Conservation (phyloP, 1,284 basidiomycete species). For the Naganishia cerealis region DNA sequence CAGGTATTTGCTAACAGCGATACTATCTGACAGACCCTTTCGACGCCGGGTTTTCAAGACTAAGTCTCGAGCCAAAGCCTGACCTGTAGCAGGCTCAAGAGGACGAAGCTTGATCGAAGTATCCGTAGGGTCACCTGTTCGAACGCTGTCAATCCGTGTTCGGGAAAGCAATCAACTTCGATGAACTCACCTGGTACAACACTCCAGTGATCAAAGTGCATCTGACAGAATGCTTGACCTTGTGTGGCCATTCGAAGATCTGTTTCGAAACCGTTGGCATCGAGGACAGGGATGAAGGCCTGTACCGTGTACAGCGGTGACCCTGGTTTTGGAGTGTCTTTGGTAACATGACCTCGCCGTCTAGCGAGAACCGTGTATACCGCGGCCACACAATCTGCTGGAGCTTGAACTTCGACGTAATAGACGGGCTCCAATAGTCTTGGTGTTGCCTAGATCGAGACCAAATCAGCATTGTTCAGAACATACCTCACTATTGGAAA, state of each 20-base stretch:
- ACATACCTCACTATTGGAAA: not conserved
- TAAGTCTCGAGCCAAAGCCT: slow-evolving; percentile 85
- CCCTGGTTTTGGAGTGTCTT: slow-evolving; percentile 94
- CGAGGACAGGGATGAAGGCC: slow-evolving; percentile 94
- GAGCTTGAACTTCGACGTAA: slow-evolving; percentile 96
- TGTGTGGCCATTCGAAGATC: slow-evolving; percentile 95
- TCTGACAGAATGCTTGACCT: slow-evolving; percentile 94
- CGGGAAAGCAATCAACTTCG: not conserved
- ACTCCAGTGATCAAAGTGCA: slow-evolving; percentile 97
- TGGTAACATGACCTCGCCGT: slow-evolving; percentile 93
- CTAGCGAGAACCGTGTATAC: slow-evolving; percentile 96
- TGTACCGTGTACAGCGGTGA: slow-evolving; percentile 96
- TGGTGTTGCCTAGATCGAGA: slow-evolving; percentile 70
- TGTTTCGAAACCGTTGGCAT: slow-evolving; percentile 98
- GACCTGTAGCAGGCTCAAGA: slow-evolving; percentile 92
- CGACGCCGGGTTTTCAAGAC: slow-evolving; percentile 93
- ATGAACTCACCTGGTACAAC: slow-evolving; percentile 67
- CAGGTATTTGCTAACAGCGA: slow-evolving; percentile 88
- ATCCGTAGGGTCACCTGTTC: slow-evolving; percentile 87
- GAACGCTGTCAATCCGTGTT: not conserved
- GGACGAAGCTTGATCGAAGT: slow-evolving; percentile 91
- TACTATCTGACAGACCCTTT: slow-evolving; percentile 90
- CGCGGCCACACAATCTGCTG: slow-evolving; percentile 95
- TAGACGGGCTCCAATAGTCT: slow-evolving; percentile 95
- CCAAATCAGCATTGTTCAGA: slow-evolving; percentile 33